These are phyloP conservation scores for Stenocarpella maydis DNA, from an alignment of 2,329 filamentous ascomycete species.

Conservation along the genomic window DNA sequence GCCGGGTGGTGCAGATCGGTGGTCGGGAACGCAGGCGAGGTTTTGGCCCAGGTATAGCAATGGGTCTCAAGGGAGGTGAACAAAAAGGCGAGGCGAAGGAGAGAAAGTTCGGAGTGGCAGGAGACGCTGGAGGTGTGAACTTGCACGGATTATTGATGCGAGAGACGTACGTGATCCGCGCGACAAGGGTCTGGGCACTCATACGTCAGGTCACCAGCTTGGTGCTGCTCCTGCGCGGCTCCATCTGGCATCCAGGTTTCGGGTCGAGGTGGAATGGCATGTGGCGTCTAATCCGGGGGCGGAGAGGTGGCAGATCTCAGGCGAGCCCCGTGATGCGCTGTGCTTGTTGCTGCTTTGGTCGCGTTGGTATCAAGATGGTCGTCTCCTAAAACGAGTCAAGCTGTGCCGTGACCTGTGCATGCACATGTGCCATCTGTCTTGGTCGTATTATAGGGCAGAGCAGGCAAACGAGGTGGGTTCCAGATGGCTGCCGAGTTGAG, in stretches of 20 bases:
- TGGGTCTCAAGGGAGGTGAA: slow-evolving; percentile 8
- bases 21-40: slow-evolving; percentile 5
- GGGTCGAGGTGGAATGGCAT: slow-evolving; percentile 21
- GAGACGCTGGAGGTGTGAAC: slow-evolving; percentile 23
- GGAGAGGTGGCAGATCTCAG: slow-evolving; percentile 16
- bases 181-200: slow-evolving; percentile 29
- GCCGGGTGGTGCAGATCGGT: neutral
- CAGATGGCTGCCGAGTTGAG: slow-evolving; percentile 9
- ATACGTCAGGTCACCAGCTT: slow-evolving; percentile 35
- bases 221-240: slow-evolving; percentile 31
- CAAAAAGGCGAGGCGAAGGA: slow-evolving; percentile 8
- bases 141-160: slow-evolving; percentile 31
- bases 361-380: slow-evolving; percentile 20
- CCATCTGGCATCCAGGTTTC: slow-evolving; percentile 32
- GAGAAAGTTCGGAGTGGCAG: slow-evolving; percentile 19
- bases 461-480: slow-evolving; percentile 25
- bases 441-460: slow-evolving; percentile 16
- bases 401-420: slow-evolving; percentile 27
- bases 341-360: slow-evolving; percentile 4
- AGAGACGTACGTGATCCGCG: slow-evolving; percentile 33
- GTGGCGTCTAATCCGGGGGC: slow-evolving; percentile 16
- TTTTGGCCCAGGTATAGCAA: slow-evolving; percentile 1
- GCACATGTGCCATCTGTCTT: slow-evolving; percentile 20
- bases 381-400: slow-evolving; percentile 16
- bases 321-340: slow-evolving; percentile 13